Evolutionary conservation across 1,284 basidiomycete genomes (phyloP), one percentile per base, ranked within the genome.

Genomic region (Microbotryum silenes-acaulis): DNA sequence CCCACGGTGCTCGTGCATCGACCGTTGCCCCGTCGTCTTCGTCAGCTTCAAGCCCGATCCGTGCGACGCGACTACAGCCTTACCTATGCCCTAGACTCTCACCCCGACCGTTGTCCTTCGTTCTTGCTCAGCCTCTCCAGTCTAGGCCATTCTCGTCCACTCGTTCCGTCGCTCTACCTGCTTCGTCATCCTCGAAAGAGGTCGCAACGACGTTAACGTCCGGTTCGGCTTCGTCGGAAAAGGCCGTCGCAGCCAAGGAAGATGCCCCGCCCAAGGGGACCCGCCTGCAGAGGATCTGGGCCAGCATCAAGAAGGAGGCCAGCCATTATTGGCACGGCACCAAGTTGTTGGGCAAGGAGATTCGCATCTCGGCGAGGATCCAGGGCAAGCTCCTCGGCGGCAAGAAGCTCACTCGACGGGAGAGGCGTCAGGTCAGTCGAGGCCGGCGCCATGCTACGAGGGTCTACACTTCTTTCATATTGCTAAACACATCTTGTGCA

Each of bases 261-360:
- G 53, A 62, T 47, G 59, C 61, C 42, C 33, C 51, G 20, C 33
- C 51, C 9, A 62, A 66, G 55, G 60, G 60, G 16, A 61, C 60
- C 16, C 25, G 62, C 16, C 3, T 70, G 61, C 64, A 65, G 49
- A 72, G 74, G 29, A 65, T 75, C 10, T 97, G 94, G 94, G 87
- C 86, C 70, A 89, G 85, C 72, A 85, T 97, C 70, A 99, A 97
- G 79, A 89, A 97, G 72, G 94, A 97, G 77, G 92, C 86, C 0
- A 82, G 84, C 62, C 96, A 99, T 75, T 99, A 98, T 75, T 98
- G 94, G 93, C 87, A 92, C 70, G 94, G 96, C 18, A 84, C 90
- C 8, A 97, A 97, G 75, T 83, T 98, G 10, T 81, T 98, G 45
- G 92, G 89, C 10, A 91, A 92, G 54, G 96, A 98, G 78, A 89